A percentile compares a stretch with the other conserved stretches of the same genome.
Conservation (phyloP, 1,284 basidiomycete species). For the Tylopilus microsporus region DNA sequence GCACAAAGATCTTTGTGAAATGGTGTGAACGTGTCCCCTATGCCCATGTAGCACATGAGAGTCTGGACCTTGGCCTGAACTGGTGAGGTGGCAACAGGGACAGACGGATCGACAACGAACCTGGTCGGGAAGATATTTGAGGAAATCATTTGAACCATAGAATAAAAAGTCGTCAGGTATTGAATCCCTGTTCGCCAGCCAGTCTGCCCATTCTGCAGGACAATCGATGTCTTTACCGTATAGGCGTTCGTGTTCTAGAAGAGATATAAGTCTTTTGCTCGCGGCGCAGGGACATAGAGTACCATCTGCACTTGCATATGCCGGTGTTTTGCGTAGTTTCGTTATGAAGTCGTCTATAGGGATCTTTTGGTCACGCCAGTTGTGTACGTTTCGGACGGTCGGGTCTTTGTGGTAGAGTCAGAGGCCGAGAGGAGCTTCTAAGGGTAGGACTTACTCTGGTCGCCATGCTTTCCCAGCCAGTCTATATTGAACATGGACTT, state of each 20-base stretch:
- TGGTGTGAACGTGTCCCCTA: slow-evolving; percentile 72
- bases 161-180: slow-evolving; percentile 52
- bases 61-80: slow-evolving; percentile 58
- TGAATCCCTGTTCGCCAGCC: slow-evolving; percentile 43
- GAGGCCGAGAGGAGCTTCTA: not conserved
- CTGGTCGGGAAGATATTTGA: slow-evolving; percentile 46
- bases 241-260: slow-evolving; percentile 51
- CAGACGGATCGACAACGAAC: slow-evolving; percentile 32
- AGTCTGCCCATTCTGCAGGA: slow-evolving; percentile 57
- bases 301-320: slow-evolving; percentile 40
- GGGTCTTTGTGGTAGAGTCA: slow-evolving; percentile 38
- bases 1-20: slow-evolving; percentile 77
- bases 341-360: slow-evolving; percentile 43
- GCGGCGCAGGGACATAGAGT: not conserved
- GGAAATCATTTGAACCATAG: slow-evolving; percentile 48
- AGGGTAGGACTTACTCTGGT: slow-evolving; percentile 31
- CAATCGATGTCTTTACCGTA: slow-evolving; percentile 74
- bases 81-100: slow-evolving; percentile 8
- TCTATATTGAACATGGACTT: slow-evolving; percentile 48
- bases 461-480: slow-evolving; percentile 41
- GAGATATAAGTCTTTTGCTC: not conserved
- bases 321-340: slow-evolving; percentile 34
- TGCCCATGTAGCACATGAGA: slow-evolving; percentile 74
- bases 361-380: slow-evolving; percentile 44
- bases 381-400: slow-evolving; percentile 51